A percentile compares a stretch with the other conserved stretches of the same genome.
These are phyloP conservation scores for Collybiopsis luxurians DNA, from an alignment of 768 basidiomycete genomes.

Conservation along the genomic window DNA sequence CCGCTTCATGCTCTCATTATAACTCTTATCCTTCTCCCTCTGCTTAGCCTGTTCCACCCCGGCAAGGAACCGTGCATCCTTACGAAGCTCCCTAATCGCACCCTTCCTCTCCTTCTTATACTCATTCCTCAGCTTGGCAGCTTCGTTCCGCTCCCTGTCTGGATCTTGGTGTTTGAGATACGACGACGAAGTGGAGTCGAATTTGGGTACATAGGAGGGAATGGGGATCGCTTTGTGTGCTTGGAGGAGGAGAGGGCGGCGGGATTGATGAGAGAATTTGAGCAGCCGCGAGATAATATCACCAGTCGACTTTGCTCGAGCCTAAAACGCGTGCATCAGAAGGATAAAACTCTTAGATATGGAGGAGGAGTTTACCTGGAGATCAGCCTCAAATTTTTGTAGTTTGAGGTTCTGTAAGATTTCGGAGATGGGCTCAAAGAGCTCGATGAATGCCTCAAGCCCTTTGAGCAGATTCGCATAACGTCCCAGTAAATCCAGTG, in stretches of 20 bases:
- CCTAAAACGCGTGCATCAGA: slow-evolving; percentile 33
- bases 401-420: slow-evolving; percentile 55
- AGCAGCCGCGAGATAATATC: slow-evolving; percentile 61
- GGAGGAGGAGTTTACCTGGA: slow-evolving; percentile 45
- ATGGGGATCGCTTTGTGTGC: slow-evolving; percentile 97
- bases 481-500: slow-evolving; percentile 60
- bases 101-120: slow-evolving; percentile 97
- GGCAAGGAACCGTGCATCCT: slow-evolving; percentile 93
- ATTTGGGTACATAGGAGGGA: slow-evolving; percentile 90
- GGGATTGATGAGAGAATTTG: slow-evolving; percentile 68
- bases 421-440: slow-evolving; percentile 66
- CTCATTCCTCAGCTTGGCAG: slow-evolving; percentile 79
- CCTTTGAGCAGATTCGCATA: slow-evolving; percentile 78
- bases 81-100: slow-evolving; percentile 92
- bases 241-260: slow-evolving; percentile 82
- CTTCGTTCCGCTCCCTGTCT: slow-evolving; percentile 86
- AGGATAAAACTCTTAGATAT: slow-evolving; percentile 1
- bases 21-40: slow-evolving; percentile 77
- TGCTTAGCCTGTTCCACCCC: slow-evolving; percentile 82
- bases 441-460: slow-evolving; percentile 80
- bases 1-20: slow-evolving; percentile 81
- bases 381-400: slow-evolving; percentile 40
- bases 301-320: slow-evolving; percentile 37
- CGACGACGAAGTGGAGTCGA: slow-evolving; percentile 73
- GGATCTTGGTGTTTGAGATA: slow-evolving; percentile 84